A percentile compares a stretch with the other conserved stretches of the same genome.
Conservation (phyloP, 768 basidiomycete genomes). For the Pseudohyphozyma bogoriensis region DNA sequence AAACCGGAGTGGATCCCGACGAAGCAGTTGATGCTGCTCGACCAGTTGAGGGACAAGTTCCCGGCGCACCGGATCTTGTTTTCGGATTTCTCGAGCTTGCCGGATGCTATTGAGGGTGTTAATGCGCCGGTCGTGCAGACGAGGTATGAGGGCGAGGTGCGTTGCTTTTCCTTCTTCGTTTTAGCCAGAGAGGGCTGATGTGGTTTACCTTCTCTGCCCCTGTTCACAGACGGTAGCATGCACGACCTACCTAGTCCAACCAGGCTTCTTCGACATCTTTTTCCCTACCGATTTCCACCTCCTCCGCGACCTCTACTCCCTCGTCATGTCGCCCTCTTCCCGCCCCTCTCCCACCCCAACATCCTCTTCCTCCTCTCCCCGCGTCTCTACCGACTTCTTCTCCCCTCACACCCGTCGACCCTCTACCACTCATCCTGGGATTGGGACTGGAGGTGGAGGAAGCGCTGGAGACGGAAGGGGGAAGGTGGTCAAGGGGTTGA, state of each 20-base stretch:
- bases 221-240: constrained; percentile 57
- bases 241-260: constrained; percentile 78
- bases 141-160: constrained; percentile 63
- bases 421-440: neutral
- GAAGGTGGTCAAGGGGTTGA: constrained; percentile 55
- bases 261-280: constrained; percentile 96
- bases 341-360: neutral
- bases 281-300: constrained; percentile 86
- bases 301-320: constrained; percentile 82
- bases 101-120: constrained; percentile 67
- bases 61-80: constrained; percentile 88
- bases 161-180: neutral
- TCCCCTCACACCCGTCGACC: constrained; percentile 19
- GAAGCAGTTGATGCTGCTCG: constrained; percentile 71
- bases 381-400: constrained; percentile 27
- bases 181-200: too few relatives aligned
- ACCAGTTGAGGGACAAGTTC: constrained; percentile 68
- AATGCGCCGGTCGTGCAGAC: constrained; percentile 94
- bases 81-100: constrained; percentile 80
- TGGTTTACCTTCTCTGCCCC: too few relatives aligned
- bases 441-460: constrained; percentile 41
- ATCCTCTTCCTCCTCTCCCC: constrained; percentile 30
- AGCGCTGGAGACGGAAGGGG: constrained; percentile 33
- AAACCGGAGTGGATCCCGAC: constrained; percentile 86
- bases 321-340: constrained; percentile 47